Percentiles rank a stretch among this genome's conserved stretches.
phyloP scores from a whole-genome alignment of 352 stramenopile species.

The Peronospora destructor region DNA sequence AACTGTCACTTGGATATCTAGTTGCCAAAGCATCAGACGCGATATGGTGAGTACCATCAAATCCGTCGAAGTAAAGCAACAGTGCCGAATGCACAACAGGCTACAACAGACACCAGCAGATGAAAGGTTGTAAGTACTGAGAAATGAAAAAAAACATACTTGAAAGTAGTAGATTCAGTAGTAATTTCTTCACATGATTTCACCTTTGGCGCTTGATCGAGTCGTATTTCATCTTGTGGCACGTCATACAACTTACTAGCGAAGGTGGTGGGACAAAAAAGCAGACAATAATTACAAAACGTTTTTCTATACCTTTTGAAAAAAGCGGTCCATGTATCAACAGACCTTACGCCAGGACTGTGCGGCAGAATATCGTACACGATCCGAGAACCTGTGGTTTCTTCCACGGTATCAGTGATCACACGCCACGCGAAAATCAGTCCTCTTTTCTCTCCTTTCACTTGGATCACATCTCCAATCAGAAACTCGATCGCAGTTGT shows the following conservation, averaged over 20 bases:
- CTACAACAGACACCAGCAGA: slow-evolving; percentile 18
- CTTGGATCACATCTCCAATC: slow-evolving; percentile 64
- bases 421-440: slow-evolving; percentile 62
- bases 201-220: slow-evolving; percentile 40
- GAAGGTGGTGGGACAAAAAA: slow-evolving; percentile 30
- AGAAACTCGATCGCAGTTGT: slow-evolving; percentile 42
- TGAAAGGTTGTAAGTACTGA: not conserved
- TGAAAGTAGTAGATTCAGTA: no score
- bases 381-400: slow-evolving; percentile 32
- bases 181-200: not conserved
- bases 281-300: not conserved
- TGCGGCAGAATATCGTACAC: slow-evolving; percentile 71
- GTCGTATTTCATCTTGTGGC: slow-evolving; percentile 45
- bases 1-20: slow-evolving; percentile 51
- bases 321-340: not conserved
- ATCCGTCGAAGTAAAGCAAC: slow-evolving; percentile 76
- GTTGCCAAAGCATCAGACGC: slow-evolving; percentile 51
- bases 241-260: slow-evolving; percentile 49
- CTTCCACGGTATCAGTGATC: slow-evolving; percentile 25
- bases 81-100: slow-evolving; percentile 52
- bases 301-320: not conserved
- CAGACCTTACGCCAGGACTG: slow-evolving; percentile 40
- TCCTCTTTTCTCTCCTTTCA: slow-evolving; percentile 42
- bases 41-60: slow-evolving; percentile 49
- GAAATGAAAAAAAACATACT: not conserved